Conservation (phyloP, 441 rosid species). For the Corymbia citriodora region DNA sequence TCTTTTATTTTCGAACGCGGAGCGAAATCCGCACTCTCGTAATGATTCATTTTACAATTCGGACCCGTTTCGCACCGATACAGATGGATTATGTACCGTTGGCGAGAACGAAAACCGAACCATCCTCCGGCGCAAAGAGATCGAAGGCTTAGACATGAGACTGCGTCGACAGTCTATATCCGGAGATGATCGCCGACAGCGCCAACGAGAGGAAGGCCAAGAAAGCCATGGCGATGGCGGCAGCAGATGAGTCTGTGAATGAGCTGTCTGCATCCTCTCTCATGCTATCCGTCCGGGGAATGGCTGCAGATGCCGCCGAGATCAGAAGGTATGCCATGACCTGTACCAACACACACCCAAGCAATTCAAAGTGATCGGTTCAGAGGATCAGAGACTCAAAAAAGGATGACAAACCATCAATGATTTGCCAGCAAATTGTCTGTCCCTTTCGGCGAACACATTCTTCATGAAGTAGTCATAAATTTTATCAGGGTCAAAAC, state of each 20-base stretch:
- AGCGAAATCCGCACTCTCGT: background rate
- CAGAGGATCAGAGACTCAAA: background rate
- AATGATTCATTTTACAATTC: background rate
- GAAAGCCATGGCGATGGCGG: conserved; percentile 7
- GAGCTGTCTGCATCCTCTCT: background rate
- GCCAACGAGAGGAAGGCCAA: conserved; percentile 1
- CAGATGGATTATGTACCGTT: background rate
- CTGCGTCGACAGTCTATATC: background rate
- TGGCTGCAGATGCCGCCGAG: conserved; percentile 5
- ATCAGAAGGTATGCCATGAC: conserved; percentile 5
- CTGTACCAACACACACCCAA: background rate
- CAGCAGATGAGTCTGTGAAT: conserved; percentile 5
- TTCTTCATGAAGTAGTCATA: background rate
- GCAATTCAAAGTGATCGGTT: background rate
- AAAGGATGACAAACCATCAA: background rate
- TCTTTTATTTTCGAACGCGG: background rate
- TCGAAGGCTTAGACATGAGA: background rate
- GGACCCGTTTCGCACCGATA: background rate
- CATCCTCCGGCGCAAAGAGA: background rate
- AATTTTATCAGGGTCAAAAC: background rate
- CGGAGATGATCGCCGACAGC: background rate
- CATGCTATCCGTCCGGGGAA: conserved; percentile 1
- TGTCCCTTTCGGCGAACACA: background rate
- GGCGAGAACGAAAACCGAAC: background rate
- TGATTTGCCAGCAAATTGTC: background rate